Evolutionary conservation across 2,329 filamentous ascomycete genomes (phyloP).

Genomic region (Colletotrichum melonis): DNA sequence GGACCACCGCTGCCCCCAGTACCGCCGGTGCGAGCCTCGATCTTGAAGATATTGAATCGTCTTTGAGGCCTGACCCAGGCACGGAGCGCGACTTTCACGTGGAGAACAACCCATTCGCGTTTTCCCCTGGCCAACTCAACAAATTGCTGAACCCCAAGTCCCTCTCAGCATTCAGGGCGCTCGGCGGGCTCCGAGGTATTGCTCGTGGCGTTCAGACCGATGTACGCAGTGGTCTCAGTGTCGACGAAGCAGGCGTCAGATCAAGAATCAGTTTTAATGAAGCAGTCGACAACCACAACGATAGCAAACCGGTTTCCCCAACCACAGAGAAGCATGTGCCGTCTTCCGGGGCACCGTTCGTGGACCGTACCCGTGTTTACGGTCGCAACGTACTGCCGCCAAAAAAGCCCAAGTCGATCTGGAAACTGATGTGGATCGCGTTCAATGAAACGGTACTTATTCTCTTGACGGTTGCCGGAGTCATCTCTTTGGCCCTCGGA

Average conservation of each 20-base stretch:
- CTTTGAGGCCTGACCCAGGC: slow-evolving; percentile 75
- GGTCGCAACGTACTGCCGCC: slow-evolving; percentile 46
- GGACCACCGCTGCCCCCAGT: slow-evolving; percentile 26
- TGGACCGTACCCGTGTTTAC: slow-evolving; percentile 68
- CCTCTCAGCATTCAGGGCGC: slow-evolving; percentile 75
- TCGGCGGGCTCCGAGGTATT: slow-evolving; percentile 76
- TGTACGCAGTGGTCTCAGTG: slow-evolving; percentile 70
- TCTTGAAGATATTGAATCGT: slow-evolving; percentile 54
- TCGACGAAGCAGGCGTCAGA: slow-evolving; percentile 73
- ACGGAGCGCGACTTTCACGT: slow-evolving; percentile 75
- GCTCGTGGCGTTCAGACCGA: slow-evolving; percentile 77
- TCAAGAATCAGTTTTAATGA: slow-evolving; percentile 76
- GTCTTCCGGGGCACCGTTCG: slow-evolving; percentile 37
- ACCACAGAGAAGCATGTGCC: neutral
- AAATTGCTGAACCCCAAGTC: slow-evolving; percentile 83
- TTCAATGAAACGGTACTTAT: slow-evolving; percentile 72
- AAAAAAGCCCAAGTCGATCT: slow-evolving; percentile 20
- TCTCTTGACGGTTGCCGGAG: slow-evolving; percentile 66
- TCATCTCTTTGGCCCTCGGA: slow-evolving; percentile 67
- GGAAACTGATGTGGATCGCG: slow-evolving; percentile 63
- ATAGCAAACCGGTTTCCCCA: neutral
- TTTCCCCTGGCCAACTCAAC: slow-evolving; percentile 77
- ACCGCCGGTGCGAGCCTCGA: slow-evolving; percentile 24
- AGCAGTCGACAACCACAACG: slow-evolving; percentile 54
- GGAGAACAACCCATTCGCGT: slow-evolving; percentile 80